Conservation (phyloP, 495 filamentous ascomycete genomes). For the Hyaloscypha finlandica region DNA sequence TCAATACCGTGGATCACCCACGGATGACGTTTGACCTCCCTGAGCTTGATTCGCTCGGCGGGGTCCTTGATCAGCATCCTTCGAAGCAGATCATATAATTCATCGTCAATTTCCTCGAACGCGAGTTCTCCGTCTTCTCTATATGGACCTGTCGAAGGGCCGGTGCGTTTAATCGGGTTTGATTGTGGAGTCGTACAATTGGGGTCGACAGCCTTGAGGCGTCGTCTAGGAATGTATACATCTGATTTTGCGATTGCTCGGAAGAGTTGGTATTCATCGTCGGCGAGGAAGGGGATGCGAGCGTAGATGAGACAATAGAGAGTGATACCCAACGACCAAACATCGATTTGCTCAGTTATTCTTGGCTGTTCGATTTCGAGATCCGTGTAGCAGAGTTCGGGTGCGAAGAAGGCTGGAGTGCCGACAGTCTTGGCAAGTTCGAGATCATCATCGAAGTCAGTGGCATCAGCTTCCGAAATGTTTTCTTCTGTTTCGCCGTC, state of each 20-base stretch:
- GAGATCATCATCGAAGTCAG: slow-evolving; percentile 84
- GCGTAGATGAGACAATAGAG: slow-evolving; percentile 94
- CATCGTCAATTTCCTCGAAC: slow-evolving; percentile 84
- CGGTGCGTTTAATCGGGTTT: slow-evolving; percentile 56
- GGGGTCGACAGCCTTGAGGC: slow-evolving; percentile 76
- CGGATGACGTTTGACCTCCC: slow-evolving; percentile 93
- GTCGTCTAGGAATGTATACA: slow-evolving; percentile 78
- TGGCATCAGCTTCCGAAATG: slow-evolving; percentile 78
- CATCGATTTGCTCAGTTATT: slow-evolving; percentile 75
- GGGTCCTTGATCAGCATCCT: slow-evolving; percentile 89
- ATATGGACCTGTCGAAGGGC: slow-evolving; percentile 43
- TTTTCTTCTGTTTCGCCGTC: slow-evolving; percentile 77
- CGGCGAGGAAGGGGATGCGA: slow-evolving; percentile 86
- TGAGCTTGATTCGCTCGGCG: slow-evolving; percentile 79
- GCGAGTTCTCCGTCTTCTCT: slow-evolving; percentile 66
- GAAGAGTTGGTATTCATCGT: slow-evolving; percentile 90
- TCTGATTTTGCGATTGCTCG: slow-evolving; percentile 86
- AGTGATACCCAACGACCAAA: slow-evolving; percentile 96
- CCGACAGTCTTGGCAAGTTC: slow-evolving; percentile 97
- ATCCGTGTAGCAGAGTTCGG: slow-evolving; percentile 92
- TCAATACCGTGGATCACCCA: slow-evolving; percentile 85
- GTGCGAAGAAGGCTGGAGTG: slow-evolving; percentile 96
- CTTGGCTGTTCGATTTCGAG: slow-evolving; percentile 49
- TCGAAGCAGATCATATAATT: slow-evolving; percentile 77
- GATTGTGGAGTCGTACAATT: slow-evolving; percentile 45